Evolutionary conservation across 805 yeast genomes (phyloP), one percentile per base, ranked within the genome.

Genomic region (Candida incommunis): DNA sequence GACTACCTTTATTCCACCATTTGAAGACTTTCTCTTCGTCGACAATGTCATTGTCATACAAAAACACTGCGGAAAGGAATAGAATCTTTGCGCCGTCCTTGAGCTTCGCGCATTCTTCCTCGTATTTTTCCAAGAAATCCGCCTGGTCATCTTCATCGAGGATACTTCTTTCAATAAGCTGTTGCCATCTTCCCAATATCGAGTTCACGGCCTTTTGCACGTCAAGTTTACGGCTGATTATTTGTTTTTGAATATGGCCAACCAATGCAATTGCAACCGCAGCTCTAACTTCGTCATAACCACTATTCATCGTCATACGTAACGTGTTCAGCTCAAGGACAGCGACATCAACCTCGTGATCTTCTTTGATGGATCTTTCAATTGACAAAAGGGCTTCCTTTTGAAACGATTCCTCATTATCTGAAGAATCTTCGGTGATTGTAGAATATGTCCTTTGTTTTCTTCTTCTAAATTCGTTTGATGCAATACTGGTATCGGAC

Each of bases 301-400:
- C 75, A 16, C 87, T 98, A 60, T 92, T 86, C 92, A 88, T 82
- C 56, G 96, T 85, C 98, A 92, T 90, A 65, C 97, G 75, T 57
- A 92, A 71, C 0, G 98, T 92, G 60, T 90, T 90, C 55, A 92
- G 73, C 65, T 92, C 98, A 48, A 92, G 67, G 51, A 86, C 66
- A 0, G 98, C 96, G 13, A 95, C 88, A 59, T 90, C 96, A 48
- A 86, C 70, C 56, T 84, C 94, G 63, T 92, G 98, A 61, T 86
- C 83, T 57, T 88, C 81, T 53, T 83, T 90, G 63, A 92, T 74
- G 1, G 98, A 94, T 58, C 98, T 74, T 54, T 80, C 85, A 25
- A 92, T 83, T 0, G 96, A 86, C 9, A 94, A 96, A 48, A 82
- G 69, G n/a, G 96, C 98, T 68, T 92, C 98, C 46, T 71, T 73